Conservation (phyloP, 169 alveolate genomes). For the Plasmodium sp. region DNA sequence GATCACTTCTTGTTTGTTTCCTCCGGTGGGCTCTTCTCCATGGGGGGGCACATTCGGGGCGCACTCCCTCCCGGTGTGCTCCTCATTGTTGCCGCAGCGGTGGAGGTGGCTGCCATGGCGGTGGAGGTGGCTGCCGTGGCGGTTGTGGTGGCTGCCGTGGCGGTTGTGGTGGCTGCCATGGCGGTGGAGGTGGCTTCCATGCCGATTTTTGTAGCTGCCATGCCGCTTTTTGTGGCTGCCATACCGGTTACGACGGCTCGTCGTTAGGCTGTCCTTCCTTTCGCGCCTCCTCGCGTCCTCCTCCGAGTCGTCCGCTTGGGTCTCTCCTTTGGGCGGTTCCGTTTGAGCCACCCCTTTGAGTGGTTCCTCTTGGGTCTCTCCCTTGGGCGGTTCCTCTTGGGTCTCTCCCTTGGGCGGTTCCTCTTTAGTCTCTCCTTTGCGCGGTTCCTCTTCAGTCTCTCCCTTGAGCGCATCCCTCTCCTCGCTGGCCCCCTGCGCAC, state of each 20-base stretch:
- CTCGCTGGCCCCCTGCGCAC: not conserved
- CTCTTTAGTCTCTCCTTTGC: not conserved
- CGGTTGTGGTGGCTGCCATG: not conserved
- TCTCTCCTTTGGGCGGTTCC: not conserved
- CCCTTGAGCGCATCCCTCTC: not conserved
- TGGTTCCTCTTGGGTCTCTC: not conserved
- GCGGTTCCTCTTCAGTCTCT: not conserved
- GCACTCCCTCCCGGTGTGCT: not conserved
- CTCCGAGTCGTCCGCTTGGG: not conserved
- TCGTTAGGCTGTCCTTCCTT: not conserved
- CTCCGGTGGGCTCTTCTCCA: not conserved
- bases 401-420: not conserved
- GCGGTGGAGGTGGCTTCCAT: too few relatives aligned
- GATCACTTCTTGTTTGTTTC: slow-evolving; percentile 15
- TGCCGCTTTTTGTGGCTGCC: too few relatives aligned
- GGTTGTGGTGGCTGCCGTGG: not conserved
- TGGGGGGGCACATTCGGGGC: not conserved
- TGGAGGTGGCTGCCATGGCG: not conserved
- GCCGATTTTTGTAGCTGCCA: too few relatives aligned
- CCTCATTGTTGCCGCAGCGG: not conserved
- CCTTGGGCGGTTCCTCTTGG: not conserved
- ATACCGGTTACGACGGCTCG: not conserved
- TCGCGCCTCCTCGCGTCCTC: not conserved
- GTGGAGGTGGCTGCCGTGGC: not conserved
- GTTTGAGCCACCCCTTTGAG: too few relatives aligned